Conservation (phyloP, 768 basidiomycete genomes). For the Amanita fuliginea region DNA sequence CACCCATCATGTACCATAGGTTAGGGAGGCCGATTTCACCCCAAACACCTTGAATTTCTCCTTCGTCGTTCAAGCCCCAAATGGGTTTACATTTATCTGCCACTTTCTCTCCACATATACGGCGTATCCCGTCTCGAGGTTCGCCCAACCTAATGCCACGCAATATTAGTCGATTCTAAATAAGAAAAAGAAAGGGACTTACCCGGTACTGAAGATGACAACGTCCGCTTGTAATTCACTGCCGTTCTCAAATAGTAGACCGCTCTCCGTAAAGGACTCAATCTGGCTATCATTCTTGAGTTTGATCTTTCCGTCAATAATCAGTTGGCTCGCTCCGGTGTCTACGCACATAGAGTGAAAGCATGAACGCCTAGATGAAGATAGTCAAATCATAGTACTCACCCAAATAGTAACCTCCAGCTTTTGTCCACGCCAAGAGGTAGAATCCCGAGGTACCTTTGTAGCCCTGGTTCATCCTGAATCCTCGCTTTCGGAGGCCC, state of each 20-base stretch:
- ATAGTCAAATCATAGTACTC: slow-evolving; percentile 4
- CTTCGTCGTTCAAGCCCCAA: slow-evolving; percentile 59
- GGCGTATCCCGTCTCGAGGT: slow-evolving; percentile 24
- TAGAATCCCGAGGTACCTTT: slow-evolving; percentile 39
- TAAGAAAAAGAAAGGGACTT: background rate
- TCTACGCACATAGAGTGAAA: slow-evolving; percentile 20
- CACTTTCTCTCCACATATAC: slow-evolving; percentile 36
- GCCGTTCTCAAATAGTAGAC: slow-evolving; percentile 38
- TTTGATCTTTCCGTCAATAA: slow-evolving; percentile 61
- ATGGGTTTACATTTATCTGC: slow-evolving; percentile 36
- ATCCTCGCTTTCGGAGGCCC: slow-evolving; percentile 45
- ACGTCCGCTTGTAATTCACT: slow-evolving; percentile 38
- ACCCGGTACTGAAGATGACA: slow-evolving; percentile 52
- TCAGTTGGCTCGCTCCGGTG: slow-evolving; percentile 47
- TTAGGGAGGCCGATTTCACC: slow-evolving; percentile 41
- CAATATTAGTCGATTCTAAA: background rate
- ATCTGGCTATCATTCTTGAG: slow-evolving; percentile 52
- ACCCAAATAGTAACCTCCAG: slow-evolving; percentile 65
- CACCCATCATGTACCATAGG: slow-evolving; percentile 54
- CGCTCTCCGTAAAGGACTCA: slow-evolving; percentile 27
- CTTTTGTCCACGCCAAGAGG: slow-evolving; percentile 33
- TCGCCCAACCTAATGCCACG: slow-evolving; percentile 30
- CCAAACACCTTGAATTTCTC: slow-evolving; percentile 44
- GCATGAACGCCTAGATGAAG: background rate
- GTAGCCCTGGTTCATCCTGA: slow-evolving; percentile 39